Percentiles rank a stretch among this genome's conserved stretches.
These are phyloP conservation scores for Penicillium occitanis DNA, from an alignment of 2,329 filamentous ascomycete genomes.

Conservation along the genomic window DNA sequence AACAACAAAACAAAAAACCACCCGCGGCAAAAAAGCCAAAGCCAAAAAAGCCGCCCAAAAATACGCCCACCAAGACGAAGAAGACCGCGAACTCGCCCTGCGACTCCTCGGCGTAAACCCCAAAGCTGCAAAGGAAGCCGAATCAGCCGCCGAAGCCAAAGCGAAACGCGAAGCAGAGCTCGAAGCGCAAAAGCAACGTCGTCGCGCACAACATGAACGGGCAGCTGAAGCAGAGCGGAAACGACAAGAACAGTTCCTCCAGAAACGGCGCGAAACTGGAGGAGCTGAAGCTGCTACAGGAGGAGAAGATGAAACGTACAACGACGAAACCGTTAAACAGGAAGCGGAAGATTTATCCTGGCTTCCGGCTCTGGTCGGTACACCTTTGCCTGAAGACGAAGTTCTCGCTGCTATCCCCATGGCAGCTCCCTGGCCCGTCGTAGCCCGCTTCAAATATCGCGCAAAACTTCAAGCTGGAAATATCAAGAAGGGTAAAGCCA, in stretches of 20 bases:
- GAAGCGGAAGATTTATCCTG: conserved; percentile 57
- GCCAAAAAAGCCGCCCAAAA: conserved; percentile 84
- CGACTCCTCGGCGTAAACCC: conserved; percentile 73
- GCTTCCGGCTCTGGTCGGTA: conserved; percentile 68
- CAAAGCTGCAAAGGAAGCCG: conserved; percentile 64
- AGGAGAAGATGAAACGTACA: conserved; percentile 52
- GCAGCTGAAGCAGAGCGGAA: conserved; percentile 63
- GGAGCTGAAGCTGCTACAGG: no score
- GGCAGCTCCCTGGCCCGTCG: conserved; percentile 63
- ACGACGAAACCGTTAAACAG: conserved; percentile 53
- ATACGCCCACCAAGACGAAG: conserved; percentile 92
- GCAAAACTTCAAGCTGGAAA: conserved; percentile 88
- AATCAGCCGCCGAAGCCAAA: conserved; percentile 57
- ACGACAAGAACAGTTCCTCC: conserved; percentile 71
- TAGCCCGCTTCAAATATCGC: conserved; percentile 80
- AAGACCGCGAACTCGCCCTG: conserved; percentile 82
- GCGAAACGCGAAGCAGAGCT: conserved; percentile 69
- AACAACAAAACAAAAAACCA: conserved; percentile 19
- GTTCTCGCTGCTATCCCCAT: conserved; percentile 60
- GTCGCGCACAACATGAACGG: conserved; percentile 75
- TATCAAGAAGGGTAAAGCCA: conserved; percentile 90
- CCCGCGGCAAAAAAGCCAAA: conserved; percentile 74
- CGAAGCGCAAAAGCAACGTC: conserved; percentile 69
- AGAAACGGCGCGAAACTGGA: conserved; percentile 50
- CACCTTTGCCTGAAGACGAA: conserved; percentile 77